Evolutionary conservation across 208 protist genomes (phyloP), one percentile per base, ranked within the genome.

Genomic region (Phytomonas sp.): DNA sequence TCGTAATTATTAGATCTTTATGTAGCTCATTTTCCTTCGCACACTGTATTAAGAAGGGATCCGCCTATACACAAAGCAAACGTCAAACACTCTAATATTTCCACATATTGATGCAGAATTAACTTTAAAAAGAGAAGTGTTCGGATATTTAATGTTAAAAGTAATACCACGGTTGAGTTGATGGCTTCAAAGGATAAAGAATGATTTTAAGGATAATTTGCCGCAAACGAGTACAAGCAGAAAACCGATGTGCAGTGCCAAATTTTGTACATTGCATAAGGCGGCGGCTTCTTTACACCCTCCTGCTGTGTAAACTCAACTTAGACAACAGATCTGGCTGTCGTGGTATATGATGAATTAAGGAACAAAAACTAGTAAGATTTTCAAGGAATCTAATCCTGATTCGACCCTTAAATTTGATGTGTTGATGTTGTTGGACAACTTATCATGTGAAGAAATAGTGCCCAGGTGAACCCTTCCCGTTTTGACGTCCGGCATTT

Each of bases 181-280:
- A 97, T 88, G 13, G 89, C 96, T 1, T 91, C 93, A 62, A 75
- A 72, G 23, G 89, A 88, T 26, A 97, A 88, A 9, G 87, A 95
- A 29, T 88, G 46, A 71, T 97, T 97, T 72, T 97, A 97, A 40
- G 94, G 75, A 70, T 88, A 95, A 75, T 97, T 97, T 26, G 91
- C 92, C 17, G 88, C 33, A 69, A 97, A 95, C 94, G 92, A 97
- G 23, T 97, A 73, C 0, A 89, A 88, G 67, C 89, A 95, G 72
- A 97, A 97, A 43, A 75, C 66, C 15, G 71, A 70, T 37, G 92
- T 89, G 26, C 78, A 88, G n/a, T 43, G 67, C 74, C 91, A 92
- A 60, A 97, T 83, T 43, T 83, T 78, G 17, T 73, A 67, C 56
- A 85, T 75, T 15, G 80, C 83, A 73, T 96, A 96, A n/a, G 72